A percentile compares a stretch with the other conserved stretches of the same genome.
These are phyloP conservation scores for Lachnellula cervina DNA, from an alignment of 2,329 filamentous ascomycete genomes.

Conservation along the genomic window DNA sequence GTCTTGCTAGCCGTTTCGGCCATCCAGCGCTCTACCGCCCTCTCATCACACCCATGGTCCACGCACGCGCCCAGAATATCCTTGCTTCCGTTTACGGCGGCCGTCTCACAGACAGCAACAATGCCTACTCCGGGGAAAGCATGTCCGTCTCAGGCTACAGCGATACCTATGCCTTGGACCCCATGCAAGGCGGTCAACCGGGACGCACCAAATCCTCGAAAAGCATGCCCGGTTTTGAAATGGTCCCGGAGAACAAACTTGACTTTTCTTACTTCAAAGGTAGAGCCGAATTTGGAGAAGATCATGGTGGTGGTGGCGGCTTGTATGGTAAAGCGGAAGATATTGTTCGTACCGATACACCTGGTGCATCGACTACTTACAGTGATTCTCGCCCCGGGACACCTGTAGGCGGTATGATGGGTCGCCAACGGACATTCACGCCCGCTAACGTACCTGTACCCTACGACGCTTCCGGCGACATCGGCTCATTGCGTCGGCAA, in stretches of 20 bases:
- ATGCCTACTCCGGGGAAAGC: conserved; percentile 51
- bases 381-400: conserved; percentile 26
- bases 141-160: conserved; percentile 68
- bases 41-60: conserved; percentile 91
- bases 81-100: conserved; percentile 83
- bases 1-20: conserved; percentile 73
- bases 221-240: conserved; percentile 71
- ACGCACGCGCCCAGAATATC: conserved; percentile 81
- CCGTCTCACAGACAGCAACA: conserved; percentile 63
- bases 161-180: conserved; percentile 73
- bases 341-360: conserved; percentile 37
- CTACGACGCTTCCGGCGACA: conserved; percentile 25
- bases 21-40: conserved; percentile 87
- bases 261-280: conserved; percentile 92
- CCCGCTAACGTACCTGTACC: conserved; percentile 23
- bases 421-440: conserved; percentile 6
- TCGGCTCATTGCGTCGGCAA: conserved; percentile 35
- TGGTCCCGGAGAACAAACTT: conserved; percentile 80
- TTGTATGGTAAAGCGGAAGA: conserved; percentile 58
- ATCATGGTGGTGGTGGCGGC: conserved; percentile 70
- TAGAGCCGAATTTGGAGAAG: conserved; percentile 78
- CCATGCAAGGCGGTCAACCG: conserved; percentile 57
- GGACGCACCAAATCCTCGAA: conserved; percentile 31
- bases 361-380: conserved; percentile 19
- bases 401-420: conserved; percentile 14